A percentile compares a stretch with the other conserved stretches of the same genome.
Evolutionary conservation across 73 alveolate genomes (phyloP).

Genomic region (Diophrys appendiculata): DNA sequence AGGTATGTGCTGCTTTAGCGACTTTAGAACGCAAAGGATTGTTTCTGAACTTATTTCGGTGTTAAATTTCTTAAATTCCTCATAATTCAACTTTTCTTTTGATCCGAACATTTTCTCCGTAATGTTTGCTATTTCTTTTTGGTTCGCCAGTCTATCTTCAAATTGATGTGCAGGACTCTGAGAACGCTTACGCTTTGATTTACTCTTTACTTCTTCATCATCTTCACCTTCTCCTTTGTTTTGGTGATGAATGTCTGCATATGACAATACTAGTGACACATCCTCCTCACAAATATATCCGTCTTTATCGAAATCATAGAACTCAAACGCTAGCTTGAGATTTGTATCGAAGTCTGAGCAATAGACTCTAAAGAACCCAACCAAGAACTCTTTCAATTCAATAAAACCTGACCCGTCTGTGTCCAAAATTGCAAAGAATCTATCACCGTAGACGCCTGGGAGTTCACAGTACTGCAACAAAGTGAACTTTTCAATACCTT

Average conservation of each 20-base stretch:
- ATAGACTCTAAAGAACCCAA: conserved; percentile 56
- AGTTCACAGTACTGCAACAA: conserved; percentile 47
- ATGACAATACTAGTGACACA: conserved; percentile 19
- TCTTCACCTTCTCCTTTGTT: conserved; percentile 8
- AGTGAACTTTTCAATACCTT: conserved; percentile 72
- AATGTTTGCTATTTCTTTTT: conserved; percentile 18
- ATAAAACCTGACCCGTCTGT: conserved; percentile 52
- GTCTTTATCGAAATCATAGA: conserved; percentile 41
- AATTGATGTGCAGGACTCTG: conserved; percentile 23
- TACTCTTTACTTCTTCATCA: neutral
- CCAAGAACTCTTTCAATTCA: conserved; percentile 65
- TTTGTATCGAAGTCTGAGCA: conserved; percentile 60
- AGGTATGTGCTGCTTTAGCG: conserved; percentile 46
- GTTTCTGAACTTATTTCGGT: conserved; percentile 39
- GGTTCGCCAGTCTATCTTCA: conserved; percentile 23
- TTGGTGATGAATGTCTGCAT: conserved; percentile 24
- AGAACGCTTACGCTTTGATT: conserved; percentile 19
- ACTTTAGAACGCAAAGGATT: conserved; percentile 32
- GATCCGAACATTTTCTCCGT: conserved; percentile 21
- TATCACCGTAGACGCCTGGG: conserved; percentile 67
- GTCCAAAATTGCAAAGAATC: conserved; percentile 60
- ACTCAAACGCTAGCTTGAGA: conserved; percentile 61
- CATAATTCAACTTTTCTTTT: conserved; percentile 32
- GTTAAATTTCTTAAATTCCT: conserved; percentile 46
- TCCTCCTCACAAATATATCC: conserved; percentile 22